Base-by-base conservation (phyloP, 2,329 filamentous ascomycete species). In the Botryotinia calthae region DNA sequence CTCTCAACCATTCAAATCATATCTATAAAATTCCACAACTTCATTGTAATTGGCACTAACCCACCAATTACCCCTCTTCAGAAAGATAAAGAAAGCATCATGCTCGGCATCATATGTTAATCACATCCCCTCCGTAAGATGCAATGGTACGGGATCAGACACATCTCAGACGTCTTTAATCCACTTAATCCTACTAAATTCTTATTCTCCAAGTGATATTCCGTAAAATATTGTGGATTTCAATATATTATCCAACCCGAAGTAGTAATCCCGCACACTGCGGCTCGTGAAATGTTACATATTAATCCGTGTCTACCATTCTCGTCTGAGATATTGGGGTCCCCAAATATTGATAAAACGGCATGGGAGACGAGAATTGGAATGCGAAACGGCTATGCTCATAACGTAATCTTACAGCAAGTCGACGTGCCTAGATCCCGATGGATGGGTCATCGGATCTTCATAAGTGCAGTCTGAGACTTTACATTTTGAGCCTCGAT, bases 401-500 rank as follows among this genome's bases (percentile, higher is more conserved):
- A 28, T 28, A 56, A 56, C n/a, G 51, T 56, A 56, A 56, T 56
- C 51, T 28, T 28, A 56, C 51, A 56, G 7, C 16, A 18, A 31
- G 20, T 58, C 56, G 31, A 34, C 31, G 31, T 40, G 51, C 58
- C 34, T 22, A 61, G 34, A 37, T 61, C 58, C 51, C 51, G 51
- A 37, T 34, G 58, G 58, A 61, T 61, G 34, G 58, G 34, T 61
- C 34, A 61, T 61, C 34, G 58, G 58, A 12, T 61, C 58, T 34
- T n/a, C 2, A 34, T 1, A 25, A 25, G 34, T 37, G 31, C 5
- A 25, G 20, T 37, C 37, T 37, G 51, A 56, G 10, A 37, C 31
- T 61, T 62, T 10, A n/a, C 12, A n/a, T n/a, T 54, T 51, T 54
- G 48, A 62, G 59, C 59, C 59, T 62, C 59, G 58, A 61, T 37